Evolutionary conservation across 139 green algal genomes (phyloP).

Genomic region (Ettlia oleoabundans): DNA sequence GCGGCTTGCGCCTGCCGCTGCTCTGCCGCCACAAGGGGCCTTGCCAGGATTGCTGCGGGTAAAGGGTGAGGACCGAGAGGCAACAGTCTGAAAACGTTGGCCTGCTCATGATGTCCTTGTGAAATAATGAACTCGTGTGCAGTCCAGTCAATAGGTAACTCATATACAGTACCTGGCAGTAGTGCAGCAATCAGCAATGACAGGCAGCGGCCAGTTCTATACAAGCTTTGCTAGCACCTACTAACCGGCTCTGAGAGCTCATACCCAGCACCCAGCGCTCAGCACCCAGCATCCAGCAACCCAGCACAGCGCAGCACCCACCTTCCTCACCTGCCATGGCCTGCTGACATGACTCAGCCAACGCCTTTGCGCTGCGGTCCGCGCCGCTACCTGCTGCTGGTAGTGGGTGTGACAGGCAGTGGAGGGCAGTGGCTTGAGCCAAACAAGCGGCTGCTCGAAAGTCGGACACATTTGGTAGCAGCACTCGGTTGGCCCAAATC

Average conservation of each 20-base stretch:
- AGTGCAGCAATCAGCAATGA: too few relatives aligned
- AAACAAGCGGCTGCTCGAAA: neutral
- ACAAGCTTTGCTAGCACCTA: too few relatives aligned
- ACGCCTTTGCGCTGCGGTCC: neutral
- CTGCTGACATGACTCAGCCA: neutral
- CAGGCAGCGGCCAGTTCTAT: too few relatives aligned
- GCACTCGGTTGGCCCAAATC: neutral
- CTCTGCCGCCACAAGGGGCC: neutral
- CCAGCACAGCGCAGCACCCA: neutral
- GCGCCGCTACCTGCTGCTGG: neutral
- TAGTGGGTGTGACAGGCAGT: conserved; percentile 17
- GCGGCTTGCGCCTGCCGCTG: neutral
- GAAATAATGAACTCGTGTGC: neutral
- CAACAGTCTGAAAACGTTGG: neutral
- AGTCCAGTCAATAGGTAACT: neutral
- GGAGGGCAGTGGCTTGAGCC: neutral
- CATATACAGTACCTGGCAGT: too few relatives aligned
- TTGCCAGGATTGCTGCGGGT: neutral
- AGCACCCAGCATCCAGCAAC: neutral
- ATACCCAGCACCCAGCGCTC: too few relatives aligned
- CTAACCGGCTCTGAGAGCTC: too few relatives aligned
- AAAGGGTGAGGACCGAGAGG: neutral
- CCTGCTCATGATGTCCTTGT: neutral
- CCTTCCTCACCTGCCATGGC: conserved; percentile 3
- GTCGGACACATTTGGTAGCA: conserved; percentile 14